These are phyloP conservation scores for Pichia cactophila DNA, from an alignment of 1,139 yeast species.

Conservation along the genomic window DNA sequence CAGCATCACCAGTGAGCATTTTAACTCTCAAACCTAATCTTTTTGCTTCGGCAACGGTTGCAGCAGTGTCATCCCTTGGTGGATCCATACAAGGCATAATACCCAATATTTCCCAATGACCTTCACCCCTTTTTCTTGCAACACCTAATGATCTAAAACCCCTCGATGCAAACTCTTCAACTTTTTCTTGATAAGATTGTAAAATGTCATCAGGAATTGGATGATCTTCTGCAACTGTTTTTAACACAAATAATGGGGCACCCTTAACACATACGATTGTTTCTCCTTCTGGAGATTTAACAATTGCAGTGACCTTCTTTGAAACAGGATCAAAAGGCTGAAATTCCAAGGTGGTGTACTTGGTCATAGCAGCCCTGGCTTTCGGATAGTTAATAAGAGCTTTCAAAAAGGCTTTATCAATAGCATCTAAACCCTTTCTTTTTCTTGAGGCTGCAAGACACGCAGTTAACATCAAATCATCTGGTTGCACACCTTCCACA, in stretches of 20 bases:
- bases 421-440: slow-evolving; percentile 98
- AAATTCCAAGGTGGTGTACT: slow-evolving; percentile 92
- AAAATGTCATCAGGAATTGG: slow-evolving; percentile 94
- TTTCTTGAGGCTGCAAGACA: slow-evolving; percentile 98
- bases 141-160: slow-evolving; percentile 55
- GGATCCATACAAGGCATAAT: slow-evolving; percentile 3
- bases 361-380: slow-evolving; percentile 91
- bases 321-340: slow-evolving; percentile 98
- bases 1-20: slow-evolving; percentile 61
- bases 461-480: slow-evolving; percentile 95
- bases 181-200: slow-evolving; percentile 93
- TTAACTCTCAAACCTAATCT: slow-evolving; percentile 5
- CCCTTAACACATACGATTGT: slow-evolving; percentile 95
- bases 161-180: slow-evolving; percentile 95
- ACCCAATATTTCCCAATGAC: slow-evolving; percentile 1
- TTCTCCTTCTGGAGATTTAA: slow-evolving; percentile 95
- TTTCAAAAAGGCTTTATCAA: slow-evolving; percentile 94
- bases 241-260: slow-evolving; percentile 91
- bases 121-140: slow-evolving; percentile 9
- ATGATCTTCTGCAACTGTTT: slow-evolving; percentile 95
- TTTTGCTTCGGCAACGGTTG: neutral
- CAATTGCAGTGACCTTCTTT: slow-evolving; percentile 91
- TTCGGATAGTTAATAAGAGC: slow-evolving; percentile 81
- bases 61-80: slow-evolving; percentile 1
- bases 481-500: slow-evolving; percentile 97